phyloP scores from a whole-genome alignment of 163 green algal genomes.

The Scenedesmus sp. region DNA sequence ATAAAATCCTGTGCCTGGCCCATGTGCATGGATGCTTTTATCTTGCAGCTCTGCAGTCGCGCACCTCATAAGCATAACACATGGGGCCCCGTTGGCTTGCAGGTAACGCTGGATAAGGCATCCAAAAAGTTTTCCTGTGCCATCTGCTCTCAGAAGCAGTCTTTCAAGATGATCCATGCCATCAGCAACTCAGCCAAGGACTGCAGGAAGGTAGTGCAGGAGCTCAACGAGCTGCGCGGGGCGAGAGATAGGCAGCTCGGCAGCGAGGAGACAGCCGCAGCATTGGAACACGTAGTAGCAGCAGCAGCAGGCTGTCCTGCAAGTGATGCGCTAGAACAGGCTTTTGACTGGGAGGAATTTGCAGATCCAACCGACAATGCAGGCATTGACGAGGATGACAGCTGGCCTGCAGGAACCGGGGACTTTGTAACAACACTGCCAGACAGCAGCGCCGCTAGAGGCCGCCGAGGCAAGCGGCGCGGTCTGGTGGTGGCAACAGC shows the following conservation, averaged over 20 bases:
- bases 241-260: not conserved
- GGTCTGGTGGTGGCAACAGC: not conserved
- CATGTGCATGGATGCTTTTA: too few species aligned
- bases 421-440: slow-evolving; percentile 37
- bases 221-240: slow-evolving; percentile 37
- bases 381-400: not conserved
- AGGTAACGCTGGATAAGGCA: slow-evolving; percentile 30
- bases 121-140: slow-evolving; percentile 42
- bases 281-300: not conserved
- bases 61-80: too few species aligned
- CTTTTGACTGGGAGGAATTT: slow-evolving; percentile 10
- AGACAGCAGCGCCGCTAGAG: not conserved
- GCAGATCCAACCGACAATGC: not conserved
- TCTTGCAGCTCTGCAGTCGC: not conserved
- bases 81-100: too few species aligned
- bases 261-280: slow-evolving; percentile 8
- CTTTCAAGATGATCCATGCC: slow-evolving; percentile 9
- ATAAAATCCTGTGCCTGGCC: too few species aligned
- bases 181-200: slow-evolving; percentile 38
- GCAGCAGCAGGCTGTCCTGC: slow-evolving; percentile 34
- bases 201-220: slow-evolving; percentile 22
- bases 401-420: not conserved
- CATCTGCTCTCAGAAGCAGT: slow-evolving; percentile 41
- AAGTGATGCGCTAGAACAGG: not conserved
- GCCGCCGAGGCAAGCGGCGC: not conserved